Evolutionary conservation across 202 grass and related monocot genomes (phyloP), one percentile per base, ranked within the genome.

Genomic region (Sporobolus alterniflorus): DNA sequence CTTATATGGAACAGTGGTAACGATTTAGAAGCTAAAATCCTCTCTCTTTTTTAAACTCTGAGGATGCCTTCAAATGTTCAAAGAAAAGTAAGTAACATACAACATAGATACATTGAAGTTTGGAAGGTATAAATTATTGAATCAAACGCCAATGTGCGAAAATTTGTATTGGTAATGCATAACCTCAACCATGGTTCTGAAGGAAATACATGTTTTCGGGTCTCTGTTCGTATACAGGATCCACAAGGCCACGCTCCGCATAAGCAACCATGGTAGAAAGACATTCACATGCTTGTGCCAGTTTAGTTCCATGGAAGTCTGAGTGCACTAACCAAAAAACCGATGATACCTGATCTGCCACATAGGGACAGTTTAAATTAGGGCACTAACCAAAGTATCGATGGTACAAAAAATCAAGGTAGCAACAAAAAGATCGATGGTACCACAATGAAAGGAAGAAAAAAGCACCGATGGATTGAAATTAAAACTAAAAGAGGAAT

Each of bases 271-370:
- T 92, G 57, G 91, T 93, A 64, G 96, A 92, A 75, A 96, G 82
- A 66, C 85, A 98, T 65, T 91, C 87, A 83, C 94, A 84, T 49
- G 93, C 93, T 83, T 49, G 28, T 20, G 85, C 83, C 28, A 91
- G 73, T 81, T 89, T 94, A 17, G 87, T 70, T 90, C 94, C 91
- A 90, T 89, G 93, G 73, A 98, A 82, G 80, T 98, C 91, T 42
- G 77, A 80, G 81, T 90, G 91, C 67, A 98, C 85, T 89, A 96
- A 84, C 92, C 92, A 95, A 88, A 98, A 90, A 33, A 98, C 84
- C 26, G 88, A 95, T 82, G 92, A 98, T 88, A 93, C 75, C 84
- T 87, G 87, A 82, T 98, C 96, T 98, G 89, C 79, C 92, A 92
- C 55, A 50, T 29, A 24, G 75, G 71, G 65, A 88, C 46, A 69